Evolutionary conservation across 1,284 basidiomycete genomes (phyloP).

Genomic region (Termitomyces sp.): DNA sequence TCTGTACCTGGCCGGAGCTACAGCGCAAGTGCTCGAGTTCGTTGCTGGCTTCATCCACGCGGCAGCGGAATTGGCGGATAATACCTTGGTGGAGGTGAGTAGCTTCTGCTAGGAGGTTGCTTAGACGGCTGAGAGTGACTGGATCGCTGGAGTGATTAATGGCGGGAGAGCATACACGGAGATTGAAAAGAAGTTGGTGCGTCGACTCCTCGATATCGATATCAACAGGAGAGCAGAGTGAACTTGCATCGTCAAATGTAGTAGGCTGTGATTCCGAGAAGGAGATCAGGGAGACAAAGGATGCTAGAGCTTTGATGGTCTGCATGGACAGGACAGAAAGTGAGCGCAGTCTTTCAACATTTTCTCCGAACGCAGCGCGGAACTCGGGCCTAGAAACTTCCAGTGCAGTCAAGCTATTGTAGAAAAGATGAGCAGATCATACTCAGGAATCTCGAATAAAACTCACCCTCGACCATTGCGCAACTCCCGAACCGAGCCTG

Average conservation of each 20-base stretch:
- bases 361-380: slow-evolving; percentile 48
- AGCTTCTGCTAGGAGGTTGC: slow-evolving; percentile 41
- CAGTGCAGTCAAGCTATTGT: slow-evolving; percentile 53
- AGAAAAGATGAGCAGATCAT: not conserved
- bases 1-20: slow-evolving; percentile 34
- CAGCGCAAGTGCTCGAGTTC: slow-evolving; percentile 44
- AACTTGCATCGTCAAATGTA: slow-evolving; percentile 22
- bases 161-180: slow-evolving; percentile 42
- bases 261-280: slow-evolving; percentile 29
- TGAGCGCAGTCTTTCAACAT: slow-evolving; percentile 40
- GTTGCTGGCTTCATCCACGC: slow-evolving; percentile 43
- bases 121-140: slow-evolving; percentile 37
- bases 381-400: slow-evolving; percentile 64
- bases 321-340: slow-evolving; percentile 50
- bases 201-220: slow-evolving; percentile 41
- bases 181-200: slow-evolving; percentile 46
- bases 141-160: slow-evolving; percentile 30
- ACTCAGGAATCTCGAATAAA: not conserved
- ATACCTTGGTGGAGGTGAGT: slow-evolving; percentile 39
- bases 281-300: slow-evolving; percentile 38
- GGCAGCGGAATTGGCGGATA: slow-evolving; percentile 43
- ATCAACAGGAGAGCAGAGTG: slow-evolving; percentile 27
- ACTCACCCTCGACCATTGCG: slow-evolving; percentile 65
- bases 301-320: slow-evolving; percentile 47
- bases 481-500: slow-evolving; percentile 47